Evolutionary conservation across 1,139 yeast species (phyloP), one percentile per base, ranked within the genome.

Genomic region (Lizanozyma gosingica): DNA sequence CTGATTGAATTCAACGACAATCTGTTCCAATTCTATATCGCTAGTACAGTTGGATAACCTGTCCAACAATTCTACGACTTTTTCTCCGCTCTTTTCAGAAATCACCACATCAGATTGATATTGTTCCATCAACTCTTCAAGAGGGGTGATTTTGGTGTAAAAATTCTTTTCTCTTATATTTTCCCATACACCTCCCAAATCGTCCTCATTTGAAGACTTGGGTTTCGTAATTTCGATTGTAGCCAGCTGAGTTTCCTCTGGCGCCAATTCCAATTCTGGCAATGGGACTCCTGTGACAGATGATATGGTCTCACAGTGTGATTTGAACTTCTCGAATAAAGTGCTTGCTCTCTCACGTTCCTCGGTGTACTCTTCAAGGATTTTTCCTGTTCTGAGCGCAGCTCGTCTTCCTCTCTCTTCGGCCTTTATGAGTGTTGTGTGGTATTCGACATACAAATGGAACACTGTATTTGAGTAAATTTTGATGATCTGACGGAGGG

Each of bases 361-460:
- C 1, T 55, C 59, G 36, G 70, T 66, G 35, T 70, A 60, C 37
- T 77, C 81, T 34, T 80, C 86, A 18, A 76, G 57, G 3, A 76
- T 56, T 47, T 72, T 74, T 22, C 95, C 95, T 2, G 83, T 77
- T 49, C 83, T 69, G 40, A 83, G 73, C 39, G 82, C 77, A 1
- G 80, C 75, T 41, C 69, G 72, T 41, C 70, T 70, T 45, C 74
- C 76, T 35, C 65, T 65, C 17, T 60, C 55, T 14, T 62, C 63
- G 18, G 70, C 53, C 17, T 62, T 62, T 17, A 56, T 52, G 1
- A 74, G 56, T 15, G 56, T 53, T 22, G 56, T 53, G 40, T 73
- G 67, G 29, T 71, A 49, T 1, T 55, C 56, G 4, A 55, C 52
- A 1, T 78, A 53, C 17, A 62, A 56, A 2, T 61, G 54, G 27